phyloP scores from a whole-genome alignment of 2,329 filamentous ascomycete genomes.

The Rhytidhysteron rufulum region DNA sequence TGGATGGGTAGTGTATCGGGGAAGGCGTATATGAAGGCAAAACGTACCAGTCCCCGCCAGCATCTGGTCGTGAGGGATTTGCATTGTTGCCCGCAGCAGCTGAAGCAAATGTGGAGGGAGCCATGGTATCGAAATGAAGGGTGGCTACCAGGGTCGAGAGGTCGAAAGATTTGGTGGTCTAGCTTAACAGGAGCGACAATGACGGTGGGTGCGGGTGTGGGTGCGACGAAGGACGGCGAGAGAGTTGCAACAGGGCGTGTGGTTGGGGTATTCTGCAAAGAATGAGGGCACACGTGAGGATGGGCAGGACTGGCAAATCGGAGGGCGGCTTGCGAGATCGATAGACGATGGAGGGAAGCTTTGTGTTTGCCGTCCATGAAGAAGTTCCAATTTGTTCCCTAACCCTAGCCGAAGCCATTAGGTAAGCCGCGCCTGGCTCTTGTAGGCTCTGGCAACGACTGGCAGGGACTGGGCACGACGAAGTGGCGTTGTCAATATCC shows the following conservation, averaged over 20 bases:
- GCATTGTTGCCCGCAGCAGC: conserved; percentile 45
- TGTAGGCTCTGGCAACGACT: conserved; percentile 6
- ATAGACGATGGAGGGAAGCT: conserved; percentile 8
- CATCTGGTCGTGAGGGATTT: conserved; percentile 40
- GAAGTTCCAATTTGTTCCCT: conserved; percentile 7
- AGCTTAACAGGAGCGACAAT: conserved; percentile 18
- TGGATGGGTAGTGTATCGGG: no score
- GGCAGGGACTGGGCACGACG: background rate
- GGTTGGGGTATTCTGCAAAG: conserved; percentile 6
- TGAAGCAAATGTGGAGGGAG: conserved; percentile 49
- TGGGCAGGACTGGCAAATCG: conserved; percentile 17
- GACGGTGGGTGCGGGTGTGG: conserved; percentile 19
- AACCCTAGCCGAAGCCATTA: conserved; percentile 11
- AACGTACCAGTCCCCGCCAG: conserved; percentile 42
- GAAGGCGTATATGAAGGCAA: background rate
- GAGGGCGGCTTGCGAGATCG: conserved; percentile 15
- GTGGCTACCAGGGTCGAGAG: conserved; percentile 17
- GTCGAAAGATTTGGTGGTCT: conserved; percentile 14
- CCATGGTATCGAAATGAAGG: conserved; percentile 33
- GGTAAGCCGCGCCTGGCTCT: no score
- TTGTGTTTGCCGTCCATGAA: conserved; percentile 8
- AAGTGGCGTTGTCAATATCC: background rate
- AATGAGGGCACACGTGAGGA: conserved; percentile 10
- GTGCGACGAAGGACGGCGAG: conserved; percentile 13
- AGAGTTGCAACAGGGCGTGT: conserved; percentile 13